These are phyloP conservation scores for Eucalyptus erythrocorys DNA, from an alignment of 345 rosid species.

Conservation along the genomic window DNA sequence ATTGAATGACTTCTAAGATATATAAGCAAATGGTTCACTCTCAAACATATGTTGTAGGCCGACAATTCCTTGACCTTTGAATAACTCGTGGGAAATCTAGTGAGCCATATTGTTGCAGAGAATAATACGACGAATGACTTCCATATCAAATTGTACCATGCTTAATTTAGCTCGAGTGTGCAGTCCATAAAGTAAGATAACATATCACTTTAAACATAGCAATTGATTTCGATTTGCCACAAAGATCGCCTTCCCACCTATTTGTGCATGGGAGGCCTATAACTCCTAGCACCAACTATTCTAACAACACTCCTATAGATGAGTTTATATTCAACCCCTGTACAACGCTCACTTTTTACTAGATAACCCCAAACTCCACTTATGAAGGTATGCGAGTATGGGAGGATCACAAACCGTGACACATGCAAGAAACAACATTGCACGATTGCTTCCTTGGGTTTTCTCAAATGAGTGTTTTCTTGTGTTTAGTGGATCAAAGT, in stretches of 20 bases:
- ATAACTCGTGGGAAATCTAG: rapidly evolving
- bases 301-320: no score
- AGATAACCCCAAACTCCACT: no score
- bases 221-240: no score
- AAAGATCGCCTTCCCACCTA: rapidly evolving
- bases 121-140: rapidly evolving
- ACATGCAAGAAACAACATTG: background rate
- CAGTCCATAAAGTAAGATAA: rapidly evolving
- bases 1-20: rapidly evolving
- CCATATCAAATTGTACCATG: rapidly evolving
- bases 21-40: rapidly evolving
- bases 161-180: rapidly evolving
- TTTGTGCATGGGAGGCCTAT: rapidly evolving
- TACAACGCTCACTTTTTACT: no score
- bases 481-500: background rate
- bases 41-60: rapidly evolving
- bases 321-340: rapidly evolving
- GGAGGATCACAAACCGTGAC: rapidly evolving
- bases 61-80: rapidly evolving
- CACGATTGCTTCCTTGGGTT: background rate
- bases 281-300: no score
- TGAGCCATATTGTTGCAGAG: rapidly evolving
- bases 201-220: no score
- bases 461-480: background rate
- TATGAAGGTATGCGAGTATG: no score